Base-by-base conservation (phyloP, 164 flowering plant species). In the Macadamia integrifolia region DNA sequence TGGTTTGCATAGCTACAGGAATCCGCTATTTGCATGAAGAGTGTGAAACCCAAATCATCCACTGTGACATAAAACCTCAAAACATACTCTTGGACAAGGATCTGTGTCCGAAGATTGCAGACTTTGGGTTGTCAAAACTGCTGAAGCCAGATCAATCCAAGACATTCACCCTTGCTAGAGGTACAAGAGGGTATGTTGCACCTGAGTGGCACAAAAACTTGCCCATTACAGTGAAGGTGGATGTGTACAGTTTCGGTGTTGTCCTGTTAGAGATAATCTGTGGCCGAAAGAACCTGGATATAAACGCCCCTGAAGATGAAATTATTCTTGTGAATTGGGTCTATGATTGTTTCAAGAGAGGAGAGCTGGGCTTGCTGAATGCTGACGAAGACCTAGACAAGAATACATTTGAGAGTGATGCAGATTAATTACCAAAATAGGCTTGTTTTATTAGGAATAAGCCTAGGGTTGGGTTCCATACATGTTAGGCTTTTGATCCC, bases 31-130 rank as follows among this genome's bases (percentile, higher is more conserved):
- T 69, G 14, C 76, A 76, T 2, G 79, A 76, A 69, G 79, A 76
- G 40, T 76, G 79, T 6, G 65, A 69, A 69, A 66, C 69, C 30
- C 76, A 72, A 11, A 76, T 76, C 58, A 72, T 76, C 52, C 79
- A 72, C 31, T 76, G 79, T n/a, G 79, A 76, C 52, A 69, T 72
- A 69, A 76, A 72, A 60, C 79, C 71, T 49, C 77, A 75, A 52
- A 75, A 66, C 66, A 58, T 75, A 70, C 74, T 75, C 55, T 50
- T 75, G 71, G 78, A 64, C 40, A 66, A 72, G 30, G 32, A 6
- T 1, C 17, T 12, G 6, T 48, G 30, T 8, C 62, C 74, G 7
- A 75, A 69, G 52, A 65, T 76, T 53, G 57, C 57, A 1, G 57
- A 53, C 5, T 53, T 53, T 53, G 57, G 57, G 15, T 6, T 53